Percentiles rank a stretch among this genome's conserved stretches.
Conservation (phyloP, 805 yeast species). For the Saturnispora mendoncae region DNA sequence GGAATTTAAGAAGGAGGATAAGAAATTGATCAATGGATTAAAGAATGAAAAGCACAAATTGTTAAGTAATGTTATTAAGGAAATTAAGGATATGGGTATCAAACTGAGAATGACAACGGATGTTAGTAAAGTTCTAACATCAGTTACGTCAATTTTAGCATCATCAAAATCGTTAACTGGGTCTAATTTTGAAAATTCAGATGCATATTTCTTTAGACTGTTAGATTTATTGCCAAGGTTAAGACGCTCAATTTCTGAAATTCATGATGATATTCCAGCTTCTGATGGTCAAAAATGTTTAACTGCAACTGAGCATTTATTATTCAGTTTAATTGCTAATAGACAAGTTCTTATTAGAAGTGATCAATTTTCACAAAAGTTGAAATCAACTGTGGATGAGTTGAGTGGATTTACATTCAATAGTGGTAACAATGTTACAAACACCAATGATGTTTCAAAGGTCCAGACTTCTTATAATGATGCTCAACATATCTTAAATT, state of each 20-base stretch:
- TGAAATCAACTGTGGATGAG: slow-evolving; percentile 8
- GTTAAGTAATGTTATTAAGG: slow-evolving; percentile 68
- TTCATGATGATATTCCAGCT: slow-evolving; percentile 67
- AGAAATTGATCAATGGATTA: slow-evolving; percentile 59
- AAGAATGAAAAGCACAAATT: slow-evolving; percentile 75
- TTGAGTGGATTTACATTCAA: background rate
- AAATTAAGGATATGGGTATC: slow-evolving; percentile 68
- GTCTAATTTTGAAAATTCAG: slow-evolving; percentile 30
- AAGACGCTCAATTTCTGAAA: slow-evolving; percentile 51
- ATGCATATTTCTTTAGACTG: slow-evolving; percentile 55
- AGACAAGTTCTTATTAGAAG: slow-evolving; percentile 40
- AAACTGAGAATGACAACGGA: slow-evolving; percentile 58
- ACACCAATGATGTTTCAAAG: background rate
- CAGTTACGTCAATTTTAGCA: slow-evolving; percentile 56
- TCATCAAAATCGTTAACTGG: slow-evolving; percentile 38
- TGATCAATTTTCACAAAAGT: slow-evolving; percentile 11
- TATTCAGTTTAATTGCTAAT: slow-evolving; percentile 46
- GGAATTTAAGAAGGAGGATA: slow-evolving; percentile 59
- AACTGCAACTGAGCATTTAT: slow-evolving; percentile 64
- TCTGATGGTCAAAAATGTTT: slow-evolving; percentile 67
- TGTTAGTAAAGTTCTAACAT: slow-evolving; percentile 50
- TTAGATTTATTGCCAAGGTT: slow-evolving; percentile 76
- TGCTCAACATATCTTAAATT: slow-evolving; percentile 13
- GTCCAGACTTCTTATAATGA: background rate
- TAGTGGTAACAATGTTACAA: background rate